These are phyloP conservation scores for Petunia axillaris DNA, from an alignment of 257 asterid species.

Conservation along the genomic window DNA sequence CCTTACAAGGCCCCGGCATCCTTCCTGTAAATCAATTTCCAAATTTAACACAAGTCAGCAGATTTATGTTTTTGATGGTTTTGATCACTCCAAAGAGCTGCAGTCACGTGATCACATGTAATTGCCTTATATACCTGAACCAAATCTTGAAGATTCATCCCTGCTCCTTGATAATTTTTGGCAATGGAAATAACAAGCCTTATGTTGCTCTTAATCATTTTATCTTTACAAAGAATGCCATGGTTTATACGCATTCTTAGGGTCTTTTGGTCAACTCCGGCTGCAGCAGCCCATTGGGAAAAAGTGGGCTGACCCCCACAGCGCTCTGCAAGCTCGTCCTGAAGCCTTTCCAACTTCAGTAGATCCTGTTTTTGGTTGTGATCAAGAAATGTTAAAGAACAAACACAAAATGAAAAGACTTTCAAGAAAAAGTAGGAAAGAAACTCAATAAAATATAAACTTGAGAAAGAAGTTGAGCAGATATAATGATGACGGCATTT, in stretches of 20 bases:
- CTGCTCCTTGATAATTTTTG: slow-evolving; percentile 83
- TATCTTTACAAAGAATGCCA: slow-evolving; percentile 75
- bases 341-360: slow-evolving; percentile 76
- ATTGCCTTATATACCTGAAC: slow-evolving; percentile 68
- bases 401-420: slow-evolving; percentile 1
- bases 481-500: background rate
- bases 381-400: slow-evolving; percentile 23
- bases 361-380: slow-evolving; percentile 51
- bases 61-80: slow-evolving; percentile 16
- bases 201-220: slow-evolving; percentile 87
- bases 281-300: slow-evolving; percentile 93
- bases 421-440: background rate
- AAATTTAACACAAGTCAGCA: slow-evolving; percentile 27
- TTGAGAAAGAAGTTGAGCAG: background rate
- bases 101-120: slow-evolving; percentile 15
- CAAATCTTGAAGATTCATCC: slow-evolving; percentile 91
- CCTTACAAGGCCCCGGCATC: slow-evolving; percentile 83
- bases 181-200: slow-evolving; percentile 95
- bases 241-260: slow-evolving; percentile 67
- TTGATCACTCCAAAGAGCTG: slow-evolving; percentile 18
- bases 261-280: slow-evolving; percentile 75
- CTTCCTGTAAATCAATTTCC: slow-evolving; percentile 63
- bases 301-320: slow-evolving; percentile 64
- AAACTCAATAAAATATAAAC: too few species aligned
- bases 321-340: slow-evolving; percentile 64